These are phyloP conservation scores for Linnemannia elongata DNA, from an alignment of 192 early-diverging fungal genomes.

Conservation along the genomic window DNA sequence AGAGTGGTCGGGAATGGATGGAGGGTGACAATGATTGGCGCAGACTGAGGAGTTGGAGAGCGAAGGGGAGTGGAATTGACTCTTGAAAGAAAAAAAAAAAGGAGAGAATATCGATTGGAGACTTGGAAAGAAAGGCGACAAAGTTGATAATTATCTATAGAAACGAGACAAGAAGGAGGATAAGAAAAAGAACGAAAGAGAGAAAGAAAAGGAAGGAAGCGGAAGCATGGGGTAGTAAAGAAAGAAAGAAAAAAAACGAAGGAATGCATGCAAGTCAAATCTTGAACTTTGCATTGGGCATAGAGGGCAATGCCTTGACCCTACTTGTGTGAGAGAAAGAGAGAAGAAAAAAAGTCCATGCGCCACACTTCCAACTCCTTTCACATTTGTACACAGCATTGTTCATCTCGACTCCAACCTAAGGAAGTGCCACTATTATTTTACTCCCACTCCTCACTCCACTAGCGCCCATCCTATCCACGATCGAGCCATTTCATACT, in stretches of 20 bases:
- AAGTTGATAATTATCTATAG: background rate
- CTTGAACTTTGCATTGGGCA: background rate
- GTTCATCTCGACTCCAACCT: background rate
- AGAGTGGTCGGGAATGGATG: background rate
- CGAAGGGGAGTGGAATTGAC: too few relatives aligned
- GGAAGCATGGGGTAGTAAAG: background rate
- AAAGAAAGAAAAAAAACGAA: background rate
- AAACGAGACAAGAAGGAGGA: background rate
- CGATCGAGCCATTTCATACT: too few relatives aligned
- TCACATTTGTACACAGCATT: background rate
- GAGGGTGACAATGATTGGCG: background rate
- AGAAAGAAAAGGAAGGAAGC: too few relatives aligned
- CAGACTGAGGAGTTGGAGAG: background rate
- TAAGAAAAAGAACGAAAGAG: background rate
- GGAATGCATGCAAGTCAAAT: background rate
- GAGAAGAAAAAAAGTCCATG: background rate
- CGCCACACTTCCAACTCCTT: background rate
- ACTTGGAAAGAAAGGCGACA: background rate
- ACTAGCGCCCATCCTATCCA: too few relatives aligned
- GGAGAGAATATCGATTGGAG: background rate
- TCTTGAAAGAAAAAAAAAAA: background rate
- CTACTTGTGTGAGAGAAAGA: background rate
- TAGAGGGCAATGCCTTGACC: background rate
- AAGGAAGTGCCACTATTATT: background rate
- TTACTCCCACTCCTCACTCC: too few relatives aligned